Percentiles rank a stretch among this genome's conserved stretches.
Conservation (phyloP, 768 basidiomycete species). For the Podaxis sp. region DNA sequence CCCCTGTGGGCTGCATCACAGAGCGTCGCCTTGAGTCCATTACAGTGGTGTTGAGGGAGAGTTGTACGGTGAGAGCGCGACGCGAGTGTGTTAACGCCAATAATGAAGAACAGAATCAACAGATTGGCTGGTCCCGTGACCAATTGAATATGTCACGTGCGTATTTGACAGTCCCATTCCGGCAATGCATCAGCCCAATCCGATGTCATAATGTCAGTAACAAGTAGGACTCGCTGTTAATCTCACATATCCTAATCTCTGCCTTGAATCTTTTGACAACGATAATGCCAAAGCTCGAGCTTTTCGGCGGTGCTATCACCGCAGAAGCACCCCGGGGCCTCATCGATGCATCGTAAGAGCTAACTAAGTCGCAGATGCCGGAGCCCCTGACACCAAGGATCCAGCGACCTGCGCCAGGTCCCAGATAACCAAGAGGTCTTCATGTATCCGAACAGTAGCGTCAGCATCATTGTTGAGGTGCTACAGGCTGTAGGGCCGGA, state of each 20-base stretch:
- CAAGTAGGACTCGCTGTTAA: background rate
- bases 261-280: background rate
- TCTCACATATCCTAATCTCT: background rate
- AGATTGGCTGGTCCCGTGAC: slow-evolving; percentile 7
- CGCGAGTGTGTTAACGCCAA: background rate
- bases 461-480: slow-evolving; percentile 83
- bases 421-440: slow-evolving; percentile 96
- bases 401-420: slow-evolving; percentile 66
- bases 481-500: slow-evolving; percentile 63
- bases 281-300: slow-evolving; percentile 24
- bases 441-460: slow-evolving; percentile 59
- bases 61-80: background rate
- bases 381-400: slow-evolving; percentile 4
- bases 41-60: slow-evolving; percentile 16
- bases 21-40: slow-evolving; percentile 54
- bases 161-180: background rate
- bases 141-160: background rate
- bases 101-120: background rate
- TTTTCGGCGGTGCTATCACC: slow-evolving; percentile 89
- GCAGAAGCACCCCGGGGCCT: slow-evolving; percentile 50
- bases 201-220: background rate
- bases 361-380: background rate
- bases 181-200: background rate
- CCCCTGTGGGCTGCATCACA: slow-evolving; percentile 49
- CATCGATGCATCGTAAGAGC: slow-evolving; percentile 81